A percentile compares a stretch with the other conserved stretches of the same genome.
These are phyloP conservation scores for Lachancea nothofagi DNA, from an alignment of 805 yeast species.

Conservation along the genomic window DNA sequence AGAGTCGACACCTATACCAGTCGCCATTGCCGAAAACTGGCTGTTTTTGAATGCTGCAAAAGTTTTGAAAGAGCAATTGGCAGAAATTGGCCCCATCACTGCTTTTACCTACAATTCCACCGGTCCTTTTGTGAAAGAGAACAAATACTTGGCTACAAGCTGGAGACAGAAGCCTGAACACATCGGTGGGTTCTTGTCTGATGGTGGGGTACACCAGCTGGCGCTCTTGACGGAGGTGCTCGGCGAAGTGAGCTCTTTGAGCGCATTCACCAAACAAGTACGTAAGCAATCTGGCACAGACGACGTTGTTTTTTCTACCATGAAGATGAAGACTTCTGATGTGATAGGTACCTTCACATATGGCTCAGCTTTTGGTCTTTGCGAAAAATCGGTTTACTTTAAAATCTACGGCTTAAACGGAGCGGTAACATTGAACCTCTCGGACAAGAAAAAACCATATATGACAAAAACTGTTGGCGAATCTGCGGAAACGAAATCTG, in stretches of 20 bases:
- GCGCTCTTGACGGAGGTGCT: constrained; percentile 78
- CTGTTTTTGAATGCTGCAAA: constrained; percentile 57
- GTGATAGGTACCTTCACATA: constrained; percentile 80
- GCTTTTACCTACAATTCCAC: constrained; percentile 71
- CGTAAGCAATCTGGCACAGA: constrained; percentile 74
- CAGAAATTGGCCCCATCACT: constrained; percentile 64
- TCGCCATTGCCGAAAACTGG: constrained; percentile 85
- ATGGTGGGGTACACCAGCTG: constrained; percentile 95
- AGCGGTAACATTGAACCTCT: constrained; percentile 59
- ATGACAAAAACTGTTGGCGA: constrained; percentile 33
- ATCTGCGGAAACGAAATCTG: constrained; percentile 23
- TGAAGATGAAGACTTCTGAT: constrained; percentile 51
- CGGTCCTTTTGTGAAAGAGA: constrained; percentile 58
- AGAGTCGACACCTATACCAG: constrained; percentile 55
- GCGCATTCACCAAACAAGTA: constrained; percentile 74
- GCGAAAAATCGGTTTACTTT: constrained; percentile 61
- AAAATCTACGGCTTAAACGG: constrained; percentile 78
- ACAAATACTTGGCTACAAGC: constrained; percentile 59
- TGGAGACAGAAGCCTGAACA: constrained; percentile 93
- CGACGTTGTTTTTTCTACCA: constrained; percentile 71
- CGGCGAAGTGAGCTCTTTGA: constrained; percentile 65
- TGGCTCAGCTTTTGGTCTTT: constrained; percentile 82
- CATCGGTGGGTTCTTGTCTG: constrained; percentile 86
- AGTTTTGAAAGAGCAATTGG: constrained; percentile 50
- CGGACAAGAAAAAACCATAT: constrained; percentile 38